Evolutionary conservation across 306 rosid genomes (phyloP).

Genomic region (Heteromeles arbutifolia): DNA sequence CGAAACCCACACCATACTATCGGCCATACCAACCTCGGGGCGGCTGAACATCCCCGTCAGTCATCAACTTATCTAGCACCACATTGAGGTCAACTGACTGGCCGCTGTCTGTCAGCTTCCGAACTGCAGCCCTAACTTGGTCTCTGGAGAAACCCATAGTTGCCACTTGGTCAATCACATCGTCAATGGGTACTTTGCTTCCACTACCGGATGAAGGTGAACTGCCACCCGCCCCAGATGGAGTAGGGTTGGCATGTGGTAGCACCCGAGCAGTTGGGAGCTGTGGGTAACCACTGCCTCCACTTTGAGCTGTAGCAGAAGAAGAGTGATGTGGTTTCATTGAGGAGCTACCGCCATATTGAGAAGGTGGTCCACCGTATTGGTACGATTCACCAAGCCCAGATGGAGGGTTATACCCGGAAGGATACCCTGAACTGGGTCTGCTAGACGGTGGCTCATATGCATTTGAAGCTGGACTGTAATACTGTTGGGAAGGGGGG

Average conservation of each 20-base stretch:
- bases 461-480: constrained; percentile 38
- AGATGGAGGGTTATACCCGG: constrained; percentile 55
- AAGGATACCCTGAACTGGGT: constrained; percentile 49
- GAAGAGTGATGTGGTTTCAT: constrained; percentile 46
- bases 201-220: constrained; percentile 62
- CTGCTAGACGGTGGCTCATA: constrained; percentile 58
- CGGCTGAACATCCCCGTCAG: constrained; percentile 60
- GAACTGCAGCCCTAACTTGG: constrained; percentile 72
- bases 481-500: constrained; percentile 57
- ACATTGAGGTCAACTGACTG: constrained; percentile 79
- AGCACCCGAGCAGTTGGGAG: constrained; percentile 71
- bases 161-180: constrained; percentile 72
- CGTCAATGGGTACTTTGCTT: constrained; percentile 61
- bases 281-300: constrained; percentile 77
- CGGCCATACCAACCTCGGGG: constrained; percentile 78
- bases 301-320: constrained; percentile 36
- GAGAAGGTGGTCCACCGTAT: constrained; percentile 54
- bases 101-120: constrained; percentile 77
- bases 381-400: constrained; percentile 53
- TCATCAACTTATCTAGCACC: constrained; percentile 84
- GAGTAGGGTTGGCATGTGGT: constrained; percentile 69
- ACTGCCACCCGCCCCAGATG: constrained; percentile 48
- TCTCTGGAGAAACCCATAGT: constrained; percentile 88
- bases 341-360: constrained; percentile 41
- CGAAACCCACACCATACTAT: constrained; percentile 24